phyloP scores from a whole-genome alignment of 2,329 filamentous ascomycete genomes.

The Xylaria sp. region DNA sequence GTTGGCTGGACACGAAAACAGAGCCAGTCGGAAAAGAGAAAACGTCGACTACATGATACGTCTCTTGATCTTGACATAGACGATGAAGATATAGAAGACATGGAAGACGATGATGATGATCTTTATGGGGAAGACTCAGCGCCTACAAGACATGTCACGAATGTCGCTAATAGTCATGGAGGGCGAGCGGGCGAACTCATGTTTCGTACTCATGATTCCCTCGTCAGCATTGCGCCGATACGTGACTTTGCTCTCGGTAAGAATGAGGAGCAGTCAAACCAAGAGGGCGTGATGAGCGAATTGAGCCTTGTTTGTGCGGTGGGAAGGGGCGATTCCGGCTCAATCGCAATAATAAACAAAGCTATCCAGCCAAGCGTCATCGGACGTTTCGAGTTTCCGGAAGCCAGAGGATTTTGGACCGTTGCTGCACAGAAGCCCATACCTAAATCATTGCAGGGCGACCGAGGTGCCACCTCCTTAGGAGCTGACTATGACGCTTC shows the following conservation, averaged over 20 bases:
- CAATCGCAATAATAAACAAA: conserved; percentile 80
- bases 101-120: conserved; percentile 74
- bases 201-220: conserved; percentile 80
- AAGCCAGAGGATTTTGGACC: conserved; percentile 83
- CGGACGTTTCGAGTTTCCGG: conserved; percentile 76
- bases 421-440: conserved; percentile 75
- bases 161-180: conserved; percentile 53
- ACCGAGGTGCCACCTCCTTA: conserved; percentile 62
- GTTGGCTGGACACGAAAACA: conserved; percentile 81
- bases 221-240: conserved; percentile 84
- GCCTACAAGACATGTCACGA: conserved; percentile 50
- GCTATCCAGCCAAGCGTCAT: conserved; percentile 79
- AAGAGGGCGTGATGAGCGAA: conserved; percentile 63
- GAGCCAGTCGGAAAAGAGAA: conserved; percentile 69
- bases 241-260: conserved; percentile 77
- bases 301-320: conserved; percentile 70
- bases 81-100: conserved; percentile 65
- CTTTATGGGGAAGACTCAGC: conserved; percentile 70
- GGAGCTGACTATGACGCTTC: conserved; percentile 67
- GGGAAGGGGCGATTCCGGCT: conserved; percentile 73
- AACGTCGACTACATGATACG: conserved; percentile 68
- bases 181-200: conserved; percentile 71
- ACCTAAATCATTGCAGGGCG: conserved; percentile 67
- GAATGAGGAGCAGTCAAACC: conserved; percentile 58
- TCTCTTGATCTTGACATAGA: conserved; percentile 62